phyloP scores from a whole-genome alignment of 805 yeast genomes.

The Candida ortonii region DNA sequence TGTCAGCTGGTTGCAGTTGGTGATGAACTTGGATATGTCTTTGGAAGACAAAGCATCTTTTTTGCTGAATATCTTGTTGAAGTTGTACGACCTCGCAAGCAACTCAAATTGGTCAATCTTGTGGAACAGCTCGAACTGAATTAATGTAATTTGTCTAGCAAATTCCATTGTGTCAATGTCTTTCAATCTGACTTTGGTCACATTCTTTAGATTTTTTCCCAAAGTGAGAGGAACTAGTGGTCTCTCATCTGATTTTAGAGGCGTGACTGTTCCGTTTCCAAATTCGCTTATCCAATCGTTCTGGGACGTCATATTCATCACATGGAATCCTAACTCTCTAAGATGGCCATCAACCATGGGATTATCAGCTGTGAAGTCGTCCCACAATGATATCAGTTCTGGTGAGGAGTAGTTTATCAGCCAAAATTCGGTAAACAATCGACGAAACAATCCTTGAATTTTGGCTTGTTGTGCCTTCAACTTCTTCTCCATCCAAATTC shows the following conservation, averaged over 20 bases:
- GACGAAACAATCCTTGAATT: slow-evolving; percentile 63
- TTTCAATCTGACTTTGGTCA: slow-evolving; percentile 45
- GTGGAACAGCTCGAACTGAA: slow-evolving; percentile 68
- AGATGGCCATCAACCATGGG: slow-evolving; percentile 11
- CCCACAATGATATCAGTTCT: slow-evolving; percentile 34
- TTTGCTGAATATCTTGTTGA: slow-evolving; percentile 34
- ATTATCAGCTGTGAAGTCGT: slow-evolving; percentile 20
- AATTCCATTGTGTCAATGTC: slow-evolving; percentile 73
- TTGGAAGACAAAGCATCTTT: slow-evolving; percentile 22
- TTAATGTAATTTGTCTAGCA: slow-evolving; percentile 81
- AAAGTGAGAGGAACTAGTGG: slow-evolving; percentile 23
- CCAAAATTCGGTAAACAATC: slow-evolving; percentile 72
- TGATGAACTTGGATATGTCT: slow-evolving; percentile 60
- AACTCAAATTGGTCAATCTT: slow-evolving; percentile 71
- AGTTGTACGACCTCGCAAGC: slow-evolving; percentile 73
- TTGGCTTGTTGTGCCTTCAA: slow-evolving; percentile 63
- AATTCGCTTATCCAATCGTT: slow-evolving; percentile 25
- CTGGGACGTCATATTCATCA: slow-evolving; percentile 23
- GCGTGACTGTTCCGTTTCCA: slow-evolving; percentile 19
- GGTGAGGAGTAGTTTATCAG: slow-evolving; percentile 53
- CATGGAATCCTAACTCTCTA: slow-evolving; percentile 22
- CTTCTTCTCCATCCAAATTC: slow-evolving; percentile 70
- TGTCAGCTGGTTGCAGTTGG: slow-evolving; percentile 76
- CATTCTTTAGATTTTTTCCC: slow-evolving; percentile 21
- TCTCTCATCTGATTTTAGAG: slow-evolving; percentile 10